phyloP scores from a whole-genome alignment of 306 rosid species.

The Casuarina cunninghamiana region DNA sequence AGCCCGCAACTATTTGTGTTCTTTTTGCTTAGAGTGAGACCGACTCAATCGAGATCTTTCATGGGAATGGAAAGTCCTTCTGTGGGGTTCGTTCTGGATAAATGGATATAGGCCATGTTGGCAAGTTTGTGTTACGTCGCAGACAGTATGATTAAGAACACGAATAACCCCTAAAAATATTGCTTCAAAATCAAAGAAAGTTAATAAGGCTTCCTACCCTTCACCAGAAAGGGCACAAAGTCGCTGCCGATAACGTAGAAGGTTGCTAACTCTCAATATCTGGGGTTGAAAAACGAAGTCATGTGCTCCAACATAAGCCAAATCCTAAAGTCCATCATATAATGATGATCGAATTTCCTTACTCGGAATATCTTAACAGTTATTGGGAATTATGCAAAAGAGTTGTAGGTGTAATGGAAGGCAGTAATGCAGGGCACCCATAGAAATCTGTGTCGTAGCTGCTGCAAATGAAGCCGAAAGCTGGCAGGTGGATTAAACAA shows the following conservation, averaged over 20 bases:
- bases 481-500: neutral
- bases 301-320: neutral
- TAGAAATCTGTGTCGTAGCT: neutral
- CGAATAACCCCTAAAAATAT: neutral
- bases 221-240: neutral
- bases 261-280: neutral
- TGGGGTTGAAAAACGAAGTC: neutral
- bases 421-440: neutral
- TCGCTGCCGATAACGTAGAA: neutral
- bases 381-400: neutral
- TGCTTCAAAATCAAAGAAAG: neutral
- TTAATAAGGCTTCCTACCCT: neutral
- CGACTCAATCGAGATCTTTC: neutral
- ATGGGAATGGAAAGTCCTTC: neutral
- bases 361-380: neutral
- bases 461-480: neutral
- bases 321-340: neutral
- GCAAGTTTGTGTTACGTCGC: neutral
- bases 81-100: neutral
- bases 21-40: neutral
- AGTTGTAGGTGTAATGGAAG: neutral
- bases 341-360: neutral
- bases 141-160: neutral
- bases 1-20: neutral
- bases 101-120: neutral